These are phyloP conservation scores for Insectozyma bohioensis DNA, from an alignment of 1,139 yeast species.

Conservation along the genomic window DNA sequence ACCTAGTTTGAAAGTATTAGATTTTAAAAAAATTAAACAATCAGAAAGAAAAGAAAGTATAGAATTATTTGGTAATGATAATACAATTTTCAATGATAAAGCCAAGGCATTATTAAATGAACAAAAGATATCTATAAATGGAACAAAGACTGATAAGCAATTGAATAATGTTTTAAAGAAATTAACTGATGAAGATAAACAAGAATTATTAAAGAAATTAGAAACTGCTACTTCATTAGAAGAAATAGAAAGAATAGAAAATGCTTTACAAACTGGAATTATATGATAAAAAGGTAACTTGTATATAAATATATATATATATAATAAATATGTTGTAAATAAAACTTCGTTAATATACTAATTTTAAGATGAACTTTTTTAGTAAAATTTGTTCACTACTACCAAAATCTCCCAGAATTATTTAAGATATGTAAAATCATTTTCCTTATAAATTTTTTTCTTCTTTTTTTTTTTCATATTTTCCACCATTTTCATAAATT, in stretches of 20 bases:
- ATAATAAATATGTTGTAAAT: no score
- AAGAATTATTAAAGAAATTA: constrained; percentile 51
- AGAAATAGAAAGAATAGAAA: constrained; percentile 74
- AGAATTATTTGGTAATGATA: constrained; percentile 43
- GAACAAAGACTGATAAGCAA: constrained; percentile 8
- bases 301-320: no score
- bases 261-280: constrained; percentile 9
- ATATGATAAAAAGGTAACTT: constrained; percentile 5
- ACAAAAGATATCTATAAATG: no score
- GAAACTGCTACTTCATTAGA: constrained; percentile 64
- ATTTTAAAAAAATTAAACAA: constrained; percentile 60
- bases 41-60: constrained; percentile 49
- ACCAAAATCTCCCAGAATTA: no score
- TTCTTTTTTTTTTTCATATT: no score
- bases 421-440: no score
- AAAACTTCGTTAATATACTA: no score
- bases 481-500: no score
- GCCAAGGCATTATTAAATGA: constrained; percentile 15
- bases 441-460: no score
- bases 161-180: constrained; percentile 24
- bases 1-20: constrained; percentile 65
- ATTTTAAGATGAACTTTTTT: no score
- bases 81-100: constrained; percentile 11
- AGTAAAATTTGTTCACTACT: no score
- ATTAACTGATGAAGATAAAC: constrained; percentile 55